A percentile compares a stretch with the other conserved stretches of the same genome.
Conservation (phyloP, 108 stramenopile genomes). For the Skeletonema marinoi region DNA sequence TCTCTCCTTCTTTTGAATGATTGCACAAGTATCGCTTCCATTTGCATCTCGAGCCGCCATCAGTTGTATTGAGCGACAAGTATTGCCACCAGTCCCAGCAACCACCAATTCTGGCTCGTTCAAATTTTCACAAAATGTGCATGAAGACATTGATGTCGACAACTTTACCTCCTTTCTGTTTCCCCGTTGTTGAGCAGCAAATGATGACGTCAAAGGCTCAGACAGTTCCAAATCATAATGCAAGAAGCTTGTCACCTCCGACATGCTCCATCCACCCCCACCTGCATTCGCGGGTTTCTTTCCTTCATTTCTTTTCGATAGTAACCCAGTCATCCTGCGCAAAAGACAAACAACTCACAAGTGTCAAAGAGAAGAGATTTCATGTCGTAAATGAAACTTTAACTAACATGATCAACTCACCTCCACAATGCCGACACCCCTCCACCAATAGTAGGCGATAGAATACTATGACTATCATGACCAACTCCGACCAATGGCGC, state of each 20-base stretch:
- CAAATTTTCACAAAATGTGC: too few species aligned
- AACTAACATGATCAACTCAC: neutral
- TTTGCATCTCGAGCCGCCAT: too few species aligned
- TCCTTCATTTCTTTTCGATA: slow-evolving; percentile 6
- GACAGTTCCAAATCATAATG: neutral
- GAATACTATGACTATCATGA: slow-evolving; percentile 22
- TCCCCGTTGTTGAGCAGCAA: too few species aligned
- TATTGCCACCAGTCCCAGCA: too few species aligned
- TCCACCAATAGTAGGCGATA: slow-evolving; percentile 30
- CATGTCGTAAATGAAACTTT: neutral
- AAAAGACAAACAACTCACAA: neutral
- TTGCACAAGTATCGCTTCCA: too few species aligned
- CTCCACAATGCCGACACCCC: slow-evolving; percentile 41
- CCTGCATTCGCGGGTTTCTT: slow-evolving; percentile 17
- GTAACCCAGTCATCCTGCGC: slow-evolving; percentile 27
- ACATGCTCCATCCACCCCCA: slow-evolving; percentile 48
- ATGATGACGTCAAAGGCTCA: too few species aligned
- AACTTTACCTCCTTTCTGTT: too few species aligned
- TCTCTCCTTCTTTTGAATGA: too few species aligned
- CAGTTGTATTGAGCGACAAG: too few species aligned
- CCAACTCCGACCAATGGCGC: slow-evolving; percentile 8
- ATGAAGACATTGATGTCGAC: too few species aligned
- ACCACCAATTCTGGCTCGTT: too few species aligned
- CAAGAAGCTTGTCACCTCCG: slow-evolving; percentile 10
- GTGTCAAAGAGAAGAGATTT: neutral